phyloP scores from a whole-genome alignment of 2,329 filamentous ascomycete genomes.

The Chalaropsis ovoidea region DNA sequence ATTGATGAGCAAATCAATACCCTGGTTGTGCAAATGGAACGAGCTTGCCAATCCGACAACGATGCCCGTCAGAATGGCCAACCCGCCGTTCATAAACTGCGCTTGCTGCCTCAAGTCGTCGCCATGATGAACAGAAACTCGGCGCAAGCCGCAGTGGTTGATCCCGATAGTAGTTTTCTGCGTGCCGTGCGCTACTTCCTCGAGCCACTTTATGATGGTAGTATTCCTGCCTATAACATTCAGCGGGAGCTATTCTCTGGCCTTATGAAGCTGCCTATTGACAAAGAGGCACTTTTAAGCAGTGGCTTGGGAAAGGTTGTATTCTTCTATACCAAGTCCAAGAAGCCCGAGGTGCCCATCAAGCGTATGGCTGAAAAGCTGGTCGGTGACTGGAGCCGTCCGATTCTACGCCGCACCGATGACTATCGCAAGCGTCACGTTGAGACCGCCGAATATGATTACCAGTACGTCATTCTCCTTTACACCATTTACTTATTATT shows the following conservation, averaged over 20 bases:
- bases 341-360: slow-evolving; percentile 75
- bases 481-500: slow-evolving; percentile 3
- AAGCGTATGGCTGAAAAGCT: slow-evolving; percentile 88
- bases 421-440: slow-evolving; percentile 80
- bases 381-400: slow-evolving; percentile 90
- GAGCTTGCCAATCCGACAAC: slow-evolving; percentile 79
- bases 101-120: slow-evolving; percentile 83
- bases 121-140: slow-evolving; percentile 82
- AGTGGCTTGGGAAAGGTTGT: slow-evolving; percentile 94
- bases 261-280: slow-evolving; percentile 69
- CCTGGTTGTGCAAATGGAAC: slow-evolving; percentile 82
- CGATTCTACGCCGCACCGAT: slow-evolving; percentile 85
- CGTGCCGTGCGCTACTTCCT: slow-evolving; percentile 96
- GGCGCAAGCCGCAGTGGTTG: slow-evolving; percentile 71
- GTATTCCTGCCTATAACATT: slow-evolving; percentile 90
- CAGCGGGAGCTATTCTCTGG: slow-evolving; percentile 87
- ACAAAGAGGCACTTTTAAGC: slow-evolving; percentile 80
- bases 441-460: slow-evolving; percentile 53
- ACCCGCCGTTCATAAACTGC: slow-evolving; percentile 84
- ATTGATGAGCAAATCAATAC: slow-evolving; percentile 83
- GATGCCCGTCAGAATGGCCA: slow-evolving; percentile 65
- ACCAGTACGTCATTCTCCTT: slow-evolving; percentile 41
- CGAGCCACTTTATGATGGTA: slow-evolving; percentile 87
- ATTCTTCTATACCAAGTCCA: slow-evolving; percentile 93
- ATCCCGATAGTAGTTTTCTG: slow-evolving; percentile 89